phyloP scores from a whole-genome alignment of 139 green algal species.

The Ettlia oleoabundans region DNA sequence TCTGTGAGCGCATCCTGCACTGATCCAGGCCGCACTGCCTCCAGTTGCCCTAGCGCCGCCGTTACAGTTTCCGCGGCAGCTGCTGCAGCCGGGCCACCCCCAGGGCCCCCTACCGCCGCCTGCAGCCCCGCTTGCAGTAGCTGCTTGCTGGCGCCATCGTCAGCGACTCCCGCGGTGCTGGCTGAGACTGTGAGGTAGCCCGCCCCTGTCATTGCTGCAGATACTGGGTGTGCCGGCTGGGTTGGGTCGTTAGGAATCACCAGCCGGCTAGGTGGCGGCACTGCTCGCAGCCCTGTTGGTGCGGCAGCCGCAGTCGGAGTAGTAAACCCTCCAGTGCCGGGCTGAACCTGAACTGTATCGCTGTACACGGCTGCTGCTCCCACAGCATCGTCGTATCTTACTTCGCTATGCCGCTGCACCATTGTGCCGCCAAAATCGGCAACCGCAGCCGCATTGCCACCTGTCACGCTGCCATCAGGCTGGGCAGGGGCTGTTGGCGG shows the following conservation, averaged over 20 bases:
- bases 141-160: neutral
- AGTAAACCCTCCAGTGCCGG: no score
- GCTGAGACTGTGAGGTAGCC: neutral
- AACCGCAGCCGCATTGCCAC: neutral
- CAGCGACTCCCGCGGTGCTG: slow-evolving; percentile 22
- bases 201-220: neutral
- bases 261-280: neutral
- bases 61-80: slow-evolving; percentile 25
- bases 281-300: neutral
- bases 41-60: slow-evolving; percentile 33
- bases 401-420: neutral
- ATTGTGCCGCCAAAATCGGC: slow-evolving; percentile 1
- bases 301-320: neutral
- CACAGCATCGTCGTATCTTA: no score
- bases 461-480: no score
- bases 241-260: slow-evolving; percentile 6
- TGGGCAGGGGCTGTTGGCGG: neutral
- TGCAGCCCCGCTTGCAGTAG: slow-evolving; percentile 12
- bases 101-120: neutral
- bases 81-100: neutral
- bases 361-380: neutral
- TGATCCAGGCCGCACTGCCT: slow-evolving; percentile 20
- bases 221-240: neutral
- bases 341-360: neutral
- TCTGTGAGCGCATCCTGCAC: slow-evolving; percentile 29